Evolutionary conservation across 257 asterid genomes (phyloP).

Genomic region (Perilla frutescens): DNA sequence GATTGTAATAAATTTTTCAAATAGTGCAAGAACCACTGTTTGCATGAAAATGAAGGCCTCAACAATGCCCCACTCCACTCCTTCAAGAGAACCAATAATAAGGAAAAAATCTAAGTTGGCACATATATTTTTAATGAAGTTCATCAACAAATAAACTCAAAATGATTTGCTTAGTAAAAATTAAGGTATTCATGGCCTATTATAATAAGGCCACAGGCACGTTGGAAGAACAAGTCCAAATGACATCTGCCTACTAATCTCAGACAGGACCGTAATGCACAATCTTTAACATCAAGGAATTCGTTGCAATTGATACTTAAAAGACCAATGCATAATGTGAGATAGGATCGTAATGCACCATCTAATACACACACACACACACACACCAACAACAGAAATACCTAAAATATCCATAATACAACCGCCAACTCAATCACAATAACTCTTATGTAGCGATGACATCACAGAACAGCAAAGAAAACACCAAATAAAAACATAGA

Average conservation of each 20-base stretch:
- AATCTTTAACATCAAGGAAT: neutral
- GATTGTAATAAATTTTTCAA: neutral
- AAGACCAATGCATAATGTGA: neutral
- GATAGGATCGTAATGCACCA: neutral
- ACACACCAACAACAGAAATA: too few species aligned
- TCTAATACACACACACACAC: too few species aligned
- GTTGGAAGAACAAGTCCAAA: neutral
- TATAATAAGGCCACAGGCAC: too few species aligned
- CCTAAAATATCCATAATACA: too few species aligned
- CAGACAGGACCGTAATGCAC: too few species aligned
- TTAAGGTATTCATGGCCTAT: neutral
- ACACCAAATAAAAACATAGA: too few species aligned
- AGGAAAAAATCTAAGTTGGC: neutral
- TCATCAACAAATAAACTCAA: neutral
- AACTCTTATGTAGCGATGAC: neutral
- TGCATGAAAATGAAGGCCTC: neutral
- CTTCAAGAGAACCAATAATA: constrained; percentile 7
- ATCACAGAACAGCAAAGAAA: too few species aligned
- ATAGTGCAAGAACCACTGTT: neutral
- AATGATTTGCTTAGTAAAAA: neutral
- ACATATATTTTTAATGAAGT: neutral
- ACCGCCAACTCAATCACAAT: too few species aligned
- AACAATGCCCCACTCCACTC: neutral
- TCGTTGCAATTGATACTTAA: neutral
- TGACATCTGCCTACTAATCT: too few species aligned